phyloP scores from a whole-genome alignment of 345 rosid genomes.

The Populus ilicifolia region DNA sequence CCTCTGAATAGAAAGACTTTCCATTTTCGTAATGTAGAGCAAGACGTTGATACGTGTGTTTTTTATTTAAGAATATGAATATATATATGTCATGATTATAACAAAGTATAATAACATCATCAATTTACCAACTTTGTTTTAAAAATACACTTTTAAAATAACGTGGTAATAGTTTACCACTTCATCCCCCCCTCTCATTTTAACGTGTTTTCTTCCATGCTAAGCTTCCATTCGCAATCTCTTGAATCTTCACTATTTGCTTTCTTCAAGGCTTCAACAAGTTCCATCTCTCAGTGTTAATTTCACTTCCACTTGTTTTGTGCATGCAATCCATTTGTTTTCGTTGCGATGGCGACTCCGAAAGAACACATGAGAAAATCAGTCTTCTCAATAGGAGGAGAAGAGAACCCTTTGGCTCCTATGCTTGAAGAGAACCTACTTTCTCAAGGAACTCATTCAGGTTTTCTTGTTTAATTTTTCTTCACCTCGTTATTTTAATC shows the following conservation, averaged over 20 bases:
- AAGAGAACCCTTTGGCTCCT: conserved; percentile 39
- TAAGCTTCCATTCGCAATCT: not conserved
- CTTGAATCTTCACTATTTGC: not conserved
- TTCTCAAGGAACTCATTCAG: conserved; percentile 33
- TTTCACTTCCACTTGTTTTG: too few species aligned
- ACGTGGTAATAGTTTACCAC: too few species aligned
- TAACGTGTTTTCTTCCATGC: not conserved
- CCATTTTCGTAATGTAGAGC: too few species aligned
- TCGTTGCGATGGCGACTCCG: conserved; percentile 25
- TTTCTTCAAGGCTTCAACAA: not conserved
- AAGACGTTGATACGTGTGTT: too few species aligned
- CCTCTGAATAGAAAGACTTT: too few species aligned
- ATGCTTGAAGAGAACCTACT: conserved; percentile 49
- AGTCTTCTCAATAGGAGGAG: conserved; percentile 57
- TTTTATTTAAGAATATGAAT: too few species aligned
- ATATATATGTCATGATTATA: too few species aligned
- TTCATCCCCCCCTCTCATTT: too few species aligned
- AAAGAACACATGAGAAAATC: conserved; percentile 34
- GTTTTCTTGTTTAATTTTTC: not conserved
- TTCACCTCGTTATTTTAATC: too few species aligned
- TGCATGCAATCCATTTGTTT: not conserved
- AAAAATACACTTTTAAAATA: too few species aligned
- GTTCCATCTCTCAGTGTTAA: not conserved
- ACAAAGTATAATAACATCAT: too few species aligned
- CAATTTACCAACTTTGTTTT: too few species aligned